Conservation (phyloP, 345 rosid species). For the Linum tenue region DNA sequence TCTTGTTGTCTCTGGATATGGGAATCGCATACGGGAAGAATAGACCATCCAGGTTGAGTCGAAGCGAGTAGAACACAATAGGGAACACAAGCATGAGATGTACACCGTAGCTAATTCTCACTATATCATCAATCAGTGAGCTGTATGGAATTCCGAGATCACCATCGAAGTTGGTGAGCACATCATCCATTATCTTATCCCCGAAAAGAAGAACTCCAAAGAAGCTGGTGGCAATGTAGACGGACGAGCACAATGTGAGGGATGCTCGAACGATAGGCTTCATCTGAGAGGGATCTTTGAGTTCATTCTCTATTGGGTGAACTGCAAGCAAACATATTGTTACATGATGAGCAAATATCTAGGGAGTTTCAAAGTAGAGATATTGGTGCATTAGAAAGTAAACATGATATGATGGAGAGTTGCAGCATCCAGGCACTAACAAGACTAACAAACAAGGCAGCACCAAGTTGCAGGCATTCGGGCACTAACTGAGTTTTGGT, state of each 20-base stretch:
- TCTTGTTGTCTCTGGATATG: constrained; percentile 36
- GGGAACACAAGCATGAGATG: constrained; percentile 75
- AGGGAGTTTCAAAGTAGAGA: neutral
- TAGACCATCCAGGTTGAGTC: constrained; percentile 57
- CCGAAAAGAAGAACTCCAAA: constrained; percentile 64
- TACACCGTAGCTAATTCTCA: constrained; percentile 53
- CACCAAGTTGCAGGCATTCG: too few species aligned
- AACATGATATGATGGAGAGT: too few species aligned
- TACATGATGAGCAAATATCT: neutral
- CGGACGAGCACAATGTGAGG: constrained; percentile 41
- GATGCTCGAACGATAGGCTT: constrained; percentile 47
- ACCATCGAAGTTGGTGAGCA: constrained; percentile 63
- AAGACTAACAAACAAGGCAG: too few species aligned
- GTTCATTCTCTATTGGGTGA: constrained; percentile 60
- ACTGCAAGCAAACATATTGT: constrained; percentile 32
- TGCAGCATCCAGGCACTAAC: too few species aligned
- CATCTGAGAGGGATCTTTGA: constrained; percentile 46
- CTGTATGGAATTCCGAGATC: constrained; percentile 62
- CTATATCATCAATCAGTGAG: constrained; percentile 44
- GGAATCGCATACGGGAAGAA: constrained; percentile 49
- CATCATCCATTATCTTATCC: constrained; percentile 47
- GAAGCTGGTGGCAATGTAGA: constrained; percentile 59
- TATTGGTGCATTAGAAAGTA: too few species aligned
- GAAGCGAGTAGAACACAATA: constrained; percentile 56
- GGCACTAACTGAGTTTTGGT: neutral